Evolutionary conservation across 1,284 basidiomycete genomes (phyloP), one percentile per base, ranked within the genome.

Genomic region (Naganishia albida): DNA sequence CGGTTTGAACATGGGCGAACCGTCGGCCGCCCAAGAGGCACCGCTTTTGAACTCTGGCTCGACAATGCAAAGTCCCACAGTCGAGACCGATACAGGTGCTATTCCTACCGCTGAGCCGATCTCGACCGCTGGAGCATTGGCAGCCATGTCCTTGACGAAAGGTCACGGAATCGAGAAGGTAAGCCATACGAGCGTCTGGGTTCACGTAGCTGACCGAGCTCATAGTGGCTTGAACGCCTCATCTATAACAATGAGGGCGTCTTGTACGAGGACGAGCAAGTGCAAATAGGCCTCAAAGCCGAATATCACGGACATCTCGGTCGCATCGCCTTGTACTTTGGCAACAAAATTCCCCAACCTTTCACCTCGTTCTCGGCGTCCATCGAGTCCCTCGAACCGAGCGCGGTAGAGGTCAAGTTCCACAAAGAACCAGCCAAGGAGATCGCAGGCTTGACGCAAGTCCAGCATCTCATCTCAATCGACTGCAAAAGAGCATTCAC

Each of bases 271-370:
- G 96, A 99, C 73, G 86, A 90, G 16, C 91, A 95, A 78, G 85
- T 99, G 40, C 95, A 98, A 77, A 87, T 99, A 68, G 96, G 95
- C 30, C 80, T 99, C 82, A 99, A 99, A 81, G 92, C 93, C 52
- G 88, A 94, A 73, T 99, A 91, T 76, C 94, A 97, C 77, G 90
- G 89, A 15, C 87, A 93, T 71, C 84, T 92, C 42, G 95, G 95
- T 16, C 90, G 95, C 70, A 77, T 99, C 49, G 91, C 93, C 23
- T 82, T 99, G 34, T 99, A 95, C 80, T 86, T 99, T 71, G 94
- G 95, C 70, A 99, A 99, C 84, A 99, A 99, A 80, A 83, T 95
- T 59, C 85, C 88, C 16, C 86, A 87, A 3, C 85, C 91, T 23
- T 85, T 99, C 72, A 89, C 88, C 10, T 91, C 92, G 13, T 91